phyloP scores from a whole-genome alignment of 306 rosid genomes.

The Begonia masoniana region DNA sequence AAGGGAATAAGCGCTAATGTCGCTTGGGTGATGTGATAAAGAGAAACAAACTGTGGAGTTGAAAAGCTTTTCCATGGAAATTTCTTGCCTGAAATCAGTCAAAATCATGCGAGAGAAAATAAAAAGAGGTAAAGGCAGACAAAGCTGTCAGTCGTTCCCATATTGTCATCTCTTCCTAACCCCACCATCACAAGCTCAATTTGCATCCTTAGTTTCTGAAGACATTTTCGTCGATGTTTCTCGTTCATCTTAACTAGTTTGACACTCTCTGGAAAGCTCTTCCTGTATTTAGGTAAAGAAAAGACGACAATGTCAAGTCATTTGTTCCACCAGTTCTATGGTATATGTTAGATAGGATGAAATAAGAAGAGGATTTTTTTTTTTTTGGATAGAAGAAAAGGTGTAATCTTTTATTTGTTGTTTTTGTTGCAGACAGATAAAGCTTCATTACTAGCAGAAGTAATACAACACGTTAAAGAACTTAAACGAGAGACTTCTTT shows the following conservation, averaged over 20 bases:
- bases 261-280: no score
- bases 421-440: conserved; percentile 54
- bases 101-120: conserved; percentile 19
- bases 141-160: neutral
- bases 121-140: conserved; percentile 27
- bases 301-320: no score
- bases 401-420: neutral
- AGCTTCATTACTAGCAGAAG: conserved; percentile 79
- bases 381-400: neutral
- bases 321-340: no score
- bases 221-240: no score
- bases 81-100: conserved; percentile 56
- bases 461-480: conserved; percentile 80
- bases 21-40: conserved; percentile 43
- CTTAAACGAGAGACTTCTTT: conserved; percentile 66
- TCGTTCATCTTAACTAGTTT: no score
- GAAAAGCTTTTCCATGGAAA: conserved; percentile 43
- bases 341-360: no score
- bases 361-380: neutral
- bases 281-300: no score
- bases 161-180: no score
- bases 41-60: conserved; percentile 52
- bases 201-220: neutral
- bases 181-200: neutral
- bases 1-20: conserved; percentile 44